Conservation (phyloP, 2,329 filamentous ascomycete genomes). For the Verticillium isaacii region DNA sequence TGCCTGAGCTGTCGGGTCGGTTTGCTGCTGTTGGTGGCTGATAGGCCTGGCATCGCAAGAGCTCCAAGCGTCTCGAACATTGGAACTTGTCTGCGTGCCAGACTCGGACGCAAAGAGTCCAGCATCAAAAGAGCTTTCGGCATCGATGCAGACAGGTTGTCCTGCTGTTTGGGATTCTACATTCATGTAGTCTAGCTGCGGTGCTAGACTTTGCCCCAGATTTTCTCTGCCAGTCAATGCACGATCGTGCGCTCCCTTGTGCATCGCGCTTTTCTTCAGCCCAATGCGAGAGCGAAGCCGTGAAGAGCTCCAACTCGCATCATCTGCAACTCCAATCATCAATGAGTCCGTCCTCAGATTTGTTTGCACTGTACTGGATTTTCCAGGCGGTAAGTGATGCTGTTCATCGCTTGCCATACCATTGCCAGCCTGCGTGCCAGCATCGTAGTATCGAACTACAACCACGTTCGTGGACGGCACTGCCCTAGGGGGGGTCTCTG, state of each 20-base stretch:
- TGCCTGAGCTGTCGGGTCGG: not conserved
- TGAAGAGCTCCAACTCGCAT: too few species aligned
- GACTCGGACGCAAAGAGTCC: not conserved
- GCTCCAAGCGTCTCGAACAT: not conserved
- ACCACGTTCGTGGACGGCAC: not conserved
- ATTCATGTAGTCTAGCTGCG: too few species aligned
- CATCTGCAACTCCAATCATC: not conserved
- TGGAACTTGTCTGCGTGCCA: not conserved
- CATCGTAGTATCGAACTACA: not conserved
- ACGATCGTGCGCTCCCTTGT: too few species aligned
- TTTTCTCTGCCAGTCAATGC: too few species aligned
- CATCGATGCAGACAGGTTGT: not conserved
- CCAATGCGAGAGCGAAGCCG: too few species aligned
- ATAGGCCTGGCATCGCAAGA: not conserved
- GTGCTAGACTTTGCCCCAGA: too few species aligned
- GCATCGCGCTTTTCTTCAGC: too few species aligned
- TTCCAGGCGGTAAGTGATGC: too few species aligned
- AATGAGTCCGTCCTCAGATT: not conserved
- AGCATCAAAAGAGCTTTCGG: not conserved
- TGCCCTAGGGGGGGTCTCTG: not conserved
- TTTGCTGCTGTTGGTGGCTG: not conserved
- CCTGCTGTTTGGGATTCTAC: not conserved
- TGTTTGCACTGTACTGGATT: not conserved
- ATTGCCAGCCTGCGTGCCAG: not conserved
- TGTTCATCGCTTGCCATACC: not conserved